These are phyloP conservation scores for Backusella circina DNA, from an alignment of 192 early-diverging fungal genomes.

Conservation along the genomic window DNA sequence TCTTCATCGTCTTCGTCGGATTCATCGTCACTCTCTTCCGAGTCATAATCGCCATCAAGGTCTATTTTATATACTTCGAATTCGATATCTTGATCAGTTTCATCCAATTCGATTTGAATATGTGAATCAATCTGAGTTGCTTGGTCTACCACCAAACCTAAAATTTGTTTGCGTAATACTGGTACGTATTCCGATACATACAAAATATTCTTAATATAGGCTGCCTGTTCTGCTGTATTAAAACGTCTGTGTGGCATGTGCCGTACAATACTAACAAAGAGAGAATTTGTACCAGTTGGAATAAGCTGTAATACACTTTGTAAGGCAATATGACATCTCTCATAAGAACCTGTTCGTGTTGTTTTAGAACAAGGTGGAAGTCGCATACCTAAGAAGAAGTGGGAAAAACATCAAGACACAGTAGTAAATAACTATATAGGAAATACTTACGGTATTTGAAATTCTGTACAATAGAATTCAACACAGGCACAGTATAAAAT, in stretches of 20 bases:
- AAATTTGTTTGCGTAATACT: conserved; percentile 63
- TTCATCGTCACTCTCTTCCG: conserved; percentile 37
- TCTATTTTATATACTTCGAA: conserved; percentile 37
- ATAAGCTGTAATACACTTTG: conserved; percentile 60
- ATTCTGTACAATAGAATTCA: conserved; percentile 51
- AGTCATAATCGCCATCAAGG: conserved; percentile 33
- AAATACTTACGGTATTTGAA: conserved; percentile 48
- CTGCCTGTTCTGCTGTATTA: conserved; percentile 48
- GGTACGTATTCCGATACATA: conserved; percentile 74
- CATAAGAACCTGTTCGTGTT: conserved; percentile 36
- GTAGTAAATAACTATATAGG: background rate
- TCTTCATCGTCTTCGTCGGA: conserved; percentile 34
- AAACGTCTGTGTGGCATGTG: conserved; percentile 75
- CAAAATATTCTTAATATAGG: conserved; percentile 76
- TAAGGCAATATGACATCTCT: conserved; percentile 62
- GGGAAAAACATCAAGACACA: background rate
- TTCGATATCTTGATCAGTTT: conserved; percentile 63
- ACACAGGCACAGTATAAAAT: conserved; percentile 57
- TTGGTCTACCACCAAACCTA: conserved; percentile 76
- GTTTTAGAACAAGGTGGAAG: conserved; percentile 13
- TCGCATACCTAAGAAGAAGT: background rate
- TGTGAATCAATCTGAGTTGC: conserved; percentile 91
- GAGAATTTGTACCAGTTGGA: conserved; percentile 62
- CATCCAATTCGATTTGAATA: conserved; percentile 89
- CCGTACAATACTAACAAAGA: conserved; percentile 58